These are phyloP conservation scores for Penicillium coffeae DNA, from an alignment of 495 filamentous ascomycete genomes.

Conservation along the genomic window DNA sequence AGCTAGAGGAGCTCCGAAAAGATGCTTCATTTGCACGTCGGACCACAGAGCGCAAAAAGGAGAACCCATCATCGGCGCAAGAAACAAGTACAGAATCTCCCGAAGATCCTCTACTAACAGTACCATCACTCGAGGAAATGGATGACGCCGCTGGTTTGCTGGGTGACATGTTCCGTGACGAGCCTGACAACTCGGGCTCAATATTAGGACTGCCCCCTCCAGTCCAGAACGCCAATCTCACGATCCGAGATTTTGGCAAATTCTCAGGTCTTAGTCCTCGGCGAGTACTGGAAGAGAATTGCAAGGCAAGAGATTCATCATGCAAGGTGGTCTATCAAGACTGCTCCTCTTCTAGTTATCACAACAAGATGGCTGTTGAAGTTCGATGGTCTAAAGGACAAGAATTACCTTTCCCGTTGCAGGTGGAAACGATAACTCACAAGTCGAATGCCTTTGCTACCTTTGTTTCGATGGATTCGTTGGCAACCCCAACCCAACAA, in stretches of 20 bases:
- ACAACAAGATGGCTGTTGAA: slow-evolving; percentile 66
- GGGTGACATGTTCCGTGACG: slow-evolving; percentile 63
- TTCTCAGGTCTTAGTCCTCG: slow-evolving; percentile 66
- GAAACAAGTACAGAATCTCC: slow-evolving; percentile 36
- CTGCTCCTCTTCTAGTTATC: slow-evolving; percentile 67
- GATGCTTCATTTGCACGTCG: slow-evolving; percentile 42
- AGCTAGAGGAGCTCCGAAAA: slow-evolving; percentile 62
- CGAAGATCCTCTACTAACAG: slow-evolving; percentile 22
- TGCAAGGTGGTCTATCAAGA: slow-evolving; percentile 61
- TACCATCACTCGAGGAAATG: slow-evolving; percentile 49
- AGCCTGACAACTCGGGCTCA: slow-evolving; percentile 27
- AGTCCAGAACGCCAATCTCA: slow-evolving; percentile 30
- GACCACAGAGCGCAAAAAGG: slow-evolving; percentile 27
- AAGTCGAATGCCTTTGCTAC: slow-evolving; percentile 42
- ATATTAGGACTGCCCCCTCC: slow-evolving; percentile 22
- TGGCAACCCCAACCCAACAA: slow-evolving; percentile 69
- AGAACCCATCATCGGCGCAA: slow-evolving; percentile 43
- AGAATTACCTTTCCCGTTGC: slow-evolving; percentile 45
- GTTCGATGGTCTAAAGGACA: slow-evolving; percentile 80
- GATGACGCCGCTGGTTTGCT: slow-evolving; percentile 58
- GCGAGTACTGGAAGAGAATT: slow-evolving; percentile 78
- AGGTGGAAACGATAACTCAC: slow-evolving; percentile 37
- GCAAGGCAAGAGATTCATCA: slow-evolving; percentile 71
- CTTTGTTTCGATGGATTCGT: slow-evolving; percentile 64
- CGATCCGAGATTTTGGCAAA: slow-evolving; percentile 79